Base-by-base conservation (phyloP, 352 stramenopile genomes). In the Phytophthora gonapodyides region DNA sequence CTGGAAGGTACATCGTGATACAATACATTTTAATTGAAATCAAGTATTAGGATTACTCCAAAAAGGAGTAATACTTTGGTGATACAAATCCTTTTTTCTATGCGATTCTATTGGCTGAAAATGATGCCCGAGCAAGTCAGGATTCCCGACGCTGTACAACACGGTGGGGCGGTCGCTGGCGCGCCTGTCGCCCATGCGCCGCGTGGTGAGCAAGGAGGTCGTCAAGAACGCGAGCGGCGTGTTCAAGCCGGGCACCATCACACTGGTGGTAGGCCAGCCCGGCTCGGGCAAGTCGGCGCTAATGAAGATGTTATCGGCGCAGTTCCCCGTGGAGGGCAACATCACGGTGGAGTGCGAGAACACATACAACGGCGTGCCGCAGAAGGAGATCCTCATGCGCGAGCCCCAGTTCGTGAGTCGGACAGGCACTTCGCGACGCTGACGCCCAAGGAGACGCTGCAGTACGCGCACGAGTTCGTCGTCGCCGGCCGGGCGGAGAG, bases 111-210 rank as follows among this genome's bases (percentile, higher is more conserved):
- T n/a, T n/a, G n/a, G n/a, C n/a, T n/a, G n/a, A n/a, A n/a, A n/a
- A n/a, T n/a, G n/a, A n/a, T n/a, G n/a, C n/a, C n/a, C n/a, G n/a
- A n/a, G n/a, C 48, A 57, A 49, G 44, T 49, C 38, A 27, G 57
- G 50, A 36, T 59, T 78, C 12, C 67, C 73, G 42, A 82, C 67
- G 45, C 47, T 82, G 12, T 51, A 58, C 55, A 80, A 82, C 63
- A 61, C 75, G 41, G 68, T 72, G 33, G 56, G 36, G n/a, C 31
- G 46, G 19, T 45, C 42, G 3, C 55, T 72, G 8, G 41, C 44
- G 33, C 34, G 19, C 7, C 10, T 69, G 19, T 64, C 52, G 24
- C 17, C 51, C 33, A 78, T 59, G 48, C 56, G 59, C 19, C 33
- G 52, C 33, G 58, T 58, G 46, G 43, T 73, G 40, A 55, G 51